Evolutionary conservation across 345 rosid species (phyloP).

Genomic region (Pugionium cornutum): DNA sequence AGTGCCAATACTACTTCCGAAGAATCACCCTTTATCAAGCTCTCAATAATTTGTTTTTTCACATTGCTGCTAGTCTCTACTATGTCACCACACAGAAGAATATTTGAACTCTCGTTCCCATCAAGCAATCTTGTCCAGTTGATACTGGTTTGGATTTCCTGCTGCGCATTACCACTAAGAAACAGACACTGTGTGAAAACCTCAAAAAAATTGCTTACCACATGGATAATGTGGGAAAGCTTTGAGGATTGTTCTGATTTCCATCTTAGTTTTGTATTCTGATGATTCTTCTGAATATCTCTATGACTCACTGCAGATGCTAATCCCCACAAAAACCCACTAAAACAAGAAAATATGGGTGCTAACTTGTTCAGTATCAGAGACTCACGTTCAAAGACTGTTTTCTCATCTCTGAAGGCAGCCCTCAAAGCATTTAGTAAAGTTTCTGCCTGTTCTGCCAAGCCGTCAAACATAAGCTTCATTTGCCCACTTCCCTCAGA

Average conservation of each 20-base stretch:
- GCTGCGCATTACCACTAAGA: slow-evolving; percentile 42
- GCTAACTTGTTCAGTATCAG: slow-evolving; percentile 51
- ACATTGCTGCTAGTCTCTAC: slow-evolving; percentile 24
- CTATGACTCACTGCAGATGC: slow-evolving; percentile 53
- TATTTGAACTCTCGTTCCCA: slow-evolving; percentile 33
- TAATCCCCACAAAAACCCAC: slow-evolving; percentile 87
- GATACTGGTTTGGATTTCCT: slow-evolving; percentile 36
- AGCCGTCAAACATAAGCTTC: slow-evolving; percentile 46
- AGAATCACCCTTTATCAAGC: slow-evolving; percentile 58
- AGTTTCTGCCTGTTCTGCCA: slow-evolving; percentile 58
- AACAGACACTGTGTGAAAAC: slow-evolving; percentile 45
- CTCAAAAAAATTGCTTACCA: slow-evolving; percentile 49
- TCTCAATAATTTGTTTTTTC: slow-evolving; percentile 48
- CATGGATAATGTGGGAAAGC: slow-evolving; percentile 42
- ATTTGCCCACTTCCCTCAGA: slow-evolving; percentile 51
- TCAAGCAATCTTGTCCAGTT: slow-evolving; percentile 41
- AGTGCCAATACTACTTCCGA: slow-evolving; percentile 59
- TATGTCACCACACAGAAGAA: slow-evolving; percentile 42
- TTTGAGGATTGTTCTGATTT: slow-evolving; percentile 46
- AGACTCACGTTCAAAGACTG: slow-evolving; percentile 37
- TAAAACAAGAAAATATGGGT: slow-evolving; percentile 57
- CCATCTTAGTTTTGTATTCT: slow-evolving; percentile 45
- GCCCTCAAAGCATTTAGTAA: slow-evolving; percentile 48
- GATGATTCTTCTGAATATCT: slow-evolving; percentile 42
- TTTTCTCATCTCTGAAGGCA: slow-evolving; percentile 37